These are phyloP conservation scores for Cyberlindnera samutprakarnensis DNA, from an alignment of 805 yeast genomes.

Conservation along the genomic window DNA sequence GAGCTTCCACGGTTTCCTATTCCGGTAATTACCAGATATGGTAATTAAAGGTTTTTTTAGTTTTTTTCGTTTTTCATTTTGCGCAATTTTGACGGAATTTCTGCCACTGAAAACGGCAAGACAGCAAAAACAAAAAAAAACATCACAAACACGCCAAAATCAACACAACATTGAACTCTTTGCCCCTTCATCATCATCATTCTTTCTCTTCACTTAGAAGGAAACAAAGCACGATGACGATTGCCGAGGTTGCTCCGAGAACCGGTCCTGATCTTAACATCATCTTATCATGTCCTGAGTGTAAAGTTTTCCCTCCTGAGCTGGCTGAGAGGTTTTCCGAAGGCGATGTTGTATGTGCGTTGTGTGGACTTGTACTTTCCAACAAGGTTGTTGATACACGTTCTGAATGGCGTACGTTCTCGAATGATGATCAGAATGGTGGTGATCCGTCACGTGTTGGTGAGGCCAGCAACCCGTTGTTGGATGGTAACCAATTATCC, in stretches of 20 bases:
- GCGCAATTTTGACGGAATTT: too few species aligned
- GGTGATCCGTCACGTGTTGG: conserved; percentile 99
- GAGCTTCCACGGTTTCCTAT: too few species aligned
- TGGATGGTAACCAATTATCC: conserved; percentile 86
- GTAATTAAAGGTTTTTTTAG: too few species aligned
- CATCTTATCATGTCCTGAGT: conserved; percentile 89
- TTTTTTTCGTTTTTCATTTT: too few species aligned
- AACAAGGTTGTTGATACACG: conserved; percentile 91
- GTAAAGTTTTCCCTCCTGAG: conserved; percentile 93
- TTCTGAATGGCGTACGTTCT: conserved; percentile 98
- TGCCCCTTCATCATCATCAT: too few species aligned
- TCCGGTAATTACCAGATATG: too few species aligned
- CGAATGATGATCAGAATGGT: conserved; percentile 96
- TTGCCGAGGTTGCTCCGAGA: conserved; percentile 14
- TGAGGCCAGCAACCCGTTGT: conserved; percentile 87
- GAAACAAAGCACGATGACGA: too few species aligned
- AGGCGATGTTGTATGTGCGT: conserved; percentile 97
- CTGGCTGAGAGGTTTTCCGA: conserved; percentile 91
- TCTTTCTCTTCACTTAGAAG: too few species aligned
- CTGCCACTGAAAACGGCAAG: too few species aligned
- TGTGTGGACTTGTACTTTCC: conserved; percentile 90
- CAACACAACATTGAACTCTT: too few species aligned
- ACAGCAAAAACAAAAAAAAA: too few species aligned
- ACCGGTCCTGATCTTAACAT: conserved; percentile 81
- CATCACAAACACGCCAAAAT: too few species aligned